A percentile compares a stretch with the other conserved stretches of the same genome.
phyloP scores from a whole-genome alignment of 352 stramenopile species.

The Globisporangium carolinianum region DNA sequence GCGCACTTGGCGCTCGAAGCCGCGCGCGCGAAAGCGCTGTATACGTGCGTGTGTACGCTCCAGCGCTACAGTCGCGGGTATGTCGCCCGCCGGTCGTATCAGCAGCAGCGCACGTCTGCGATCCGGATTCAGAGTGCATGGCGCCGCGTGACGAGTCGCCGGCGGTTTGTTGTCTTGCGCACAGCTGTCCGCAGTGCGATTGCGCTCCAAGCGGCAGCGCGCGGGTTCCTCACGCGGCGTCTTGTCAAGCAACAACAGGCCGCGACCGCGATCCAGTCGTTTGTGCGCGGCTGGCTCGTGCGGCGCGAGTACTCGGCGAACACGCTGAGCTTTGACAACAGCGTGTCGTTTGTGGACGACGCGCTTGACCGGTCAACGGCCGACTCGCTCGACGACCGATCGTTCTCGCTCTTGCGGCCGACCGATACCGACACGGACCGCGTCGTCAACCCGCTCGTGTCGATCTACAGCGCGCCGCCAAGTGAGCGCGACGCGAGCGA shows the following conservation, averaged over 20 bases:
- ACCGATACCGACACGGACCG: conserved; percentile 19
- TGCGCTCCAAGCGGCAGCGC: conserved; percentile 40
- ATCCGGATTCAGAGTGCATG: conserved; percentile 52
- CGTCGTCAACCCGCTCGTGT: conserved; percentile 40
- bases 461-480: conserved; percentile 40
- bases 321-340: conserved; percentile 70
- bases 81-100: conserved; percentile 33
- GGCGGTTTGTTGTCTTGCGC: conserved; percentile 34
- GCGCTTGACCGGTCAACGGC: conserved; percentile 27
- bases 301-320: conserved; percentile 70
- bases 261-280: conserved; percentile 63
- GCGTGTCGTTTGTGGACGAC: conserved; percentile 72
- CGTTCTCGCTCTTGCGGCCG: conserved; percentile 21
- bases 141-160: conserved; percentile 38
- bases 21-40: conserved; percentile 50
- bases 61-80: conserved; percentile 75
- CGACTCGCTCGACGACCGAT: conserved; percentile 39
- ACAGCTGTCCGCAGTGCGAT: conserved; percentile 34
- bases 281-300: conserved; percentile 77
- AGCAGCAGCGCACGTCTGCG: conserved; percentile 34
- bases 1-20: conserved; percentile 65
- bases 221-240: conserved; percentile 38
- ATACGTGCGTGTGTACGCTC: conserved; percentile 64
- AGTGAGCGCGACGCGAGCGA: conserved; percentile 48
- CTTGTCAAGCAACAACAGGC: conserved; percentile 35